Conservation (phyloP, 148 eudicot genomes). For the Gaultheria prostrata region DNA sequence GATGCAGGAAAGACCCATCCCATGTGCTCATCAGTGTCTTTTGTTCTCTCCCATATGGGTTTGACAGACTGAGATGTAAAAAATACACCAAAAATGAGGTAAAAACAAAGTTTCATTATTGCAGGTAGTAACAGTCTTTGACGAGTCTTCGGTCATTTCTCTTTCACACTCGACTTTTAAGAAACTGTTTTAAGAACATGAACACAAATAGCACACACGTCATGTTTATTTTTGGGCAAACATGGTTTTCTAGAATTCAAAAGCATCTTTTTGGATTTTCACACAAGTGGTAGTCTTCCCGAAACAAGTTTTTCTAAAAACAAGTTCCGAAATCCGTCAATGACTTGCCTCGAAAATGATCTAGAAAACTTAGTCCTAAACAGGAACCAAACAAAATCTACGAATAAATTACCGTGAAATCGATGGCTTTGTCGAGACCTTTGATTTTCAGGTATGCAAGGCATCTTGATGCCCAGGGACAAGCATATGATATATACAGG, state of each 20-base stretch:
- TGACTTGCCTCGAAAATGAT: background rate
- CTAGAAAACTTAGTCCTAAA: background rate
- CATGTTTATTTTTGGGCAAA: background rate
- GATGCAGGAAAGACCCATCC: conserved; percentile 92
- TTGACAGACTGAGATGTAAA: conserved; percentile 56
- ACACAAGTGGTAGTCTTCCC: background rate
- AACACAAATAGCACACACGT: background rate
- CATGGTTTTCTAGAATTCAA: background rate
- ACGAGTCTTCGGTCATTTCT: background rate
- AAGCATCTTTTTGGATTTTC: background rate
- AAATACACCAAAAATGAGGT: background rate
- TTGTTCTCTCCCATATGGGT: conserved; percentile 71
- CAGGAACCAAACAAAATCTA: background rate
- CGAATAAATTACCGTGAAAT: conserved; percentile 51
- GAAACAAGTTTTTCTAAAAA: background rate
- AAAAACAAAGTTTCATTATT: background rate
- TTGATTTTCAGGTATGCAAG: conserved; percentile 67
- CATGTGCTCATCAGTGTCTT: conserved; percentile 71
- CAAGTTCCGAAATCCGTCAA: background rate
- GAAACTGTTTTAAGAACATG: background rate
- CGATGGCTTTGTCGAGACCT: conserved; percentile 79
- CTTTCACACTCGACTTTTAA: background rate
- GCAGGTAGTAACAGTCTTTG: background rate
- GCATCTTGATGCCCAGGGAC: conserved; percentile 94
- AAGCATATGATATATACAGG: conserved; percentile 84